Evolutionary conservation across 768 basidiomycete species (phyloP), one percentile per base, ranked within the genome.

Genomic region (Pulveroboletus sp.): DNA sequence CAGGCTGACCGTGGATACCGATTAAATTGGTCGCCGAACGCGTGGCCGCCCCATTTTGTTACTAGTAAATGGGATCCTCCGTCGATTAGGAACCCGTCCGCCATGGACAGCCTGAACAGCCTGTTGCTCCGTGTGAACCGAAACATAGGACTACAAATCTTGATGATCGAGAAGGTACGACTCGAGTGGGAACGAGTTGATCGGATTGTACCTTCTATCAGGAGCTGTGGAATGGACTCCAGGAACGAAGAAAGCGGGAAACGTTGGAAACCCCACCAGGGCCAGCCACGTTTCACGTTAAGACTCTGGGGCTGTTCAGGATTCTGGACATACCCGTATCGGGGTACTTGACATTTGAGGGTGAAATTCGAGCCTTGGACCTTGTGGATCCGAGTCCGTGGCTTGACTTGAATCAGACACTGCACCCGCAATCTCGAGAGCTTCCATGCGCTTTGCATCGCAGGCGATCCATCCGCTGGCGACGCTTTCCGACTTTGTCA

Each of bases 281-380:
- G n/a, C 19, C n/a, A n/a, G 7, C 17, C n/a, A 26, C 32, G 19
- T 23, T 24, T 42, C 27, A 29, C 32, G 36, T 47, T 42, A n/a
- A n/a, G n/a, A n/a, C n/a, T n/a, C n/a, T n/a, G n/a, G n/a, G n/a
- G n/a, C n/a, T n/a, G n/a, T n/a, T n/a, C n/a, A n/a, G n/a, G n/a
- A n/a, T n/a, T n/a, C n/a, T n/a, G n/a, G n/a, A n/a, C n/a, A n/a
- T n/a, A n/a, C n/a, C n/a, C n/a, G n/a, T n/a, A n/a, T n/a, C n/a
- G n/a, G n/a, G n/a, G 22, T 14, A 4, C 55, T 40, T 49, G 59
- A 51, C 47, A 50, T 62, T 61, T 61, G 50, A 58, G 20, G 36
- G 16, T 14, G 38, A 32, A 24, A 13, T 47, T 29, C 29, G 45
- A 30, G 38, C 29, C 24, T 35, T 29, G 27, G 38, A 13, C 34